Conservation (phyloP, 192 early-diverging fungal genomes). For the Ramicandelaber brevisporus region DNA sequence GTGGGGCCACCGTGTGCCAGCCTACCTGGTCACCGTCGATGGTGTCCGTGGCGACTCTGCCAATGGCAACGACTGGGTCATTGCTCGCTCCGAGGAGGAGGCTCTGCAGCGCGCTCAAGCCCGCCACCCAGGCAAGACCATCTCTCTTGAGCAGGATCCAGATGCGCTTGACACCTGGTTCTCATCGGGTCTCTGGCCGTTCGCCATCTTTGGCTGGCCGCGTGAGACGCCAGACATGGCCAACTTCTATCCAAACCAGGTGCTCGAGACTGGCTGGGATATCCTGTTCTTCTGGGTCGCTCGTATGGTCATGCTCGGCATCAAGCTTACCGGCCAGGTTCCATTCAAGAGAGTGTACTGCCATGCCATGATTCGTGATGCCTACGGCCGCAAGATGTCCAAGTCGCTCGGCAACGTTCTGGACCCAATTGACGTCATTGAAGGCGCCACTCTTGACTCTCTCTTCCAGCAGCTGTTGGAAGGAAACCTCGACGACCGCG, state of each 20-base stretch:
- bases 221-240: slow-evolving; percentile 61
- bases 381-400: slow-evolving; percentile 94
- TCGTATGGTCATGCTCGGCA: slow-evolving; percentile 97
- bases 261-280: slow-evolving; percentile 96
- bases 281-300: slow-evolving; percentile 99
- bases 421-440: slow-evolving; percentile 89
- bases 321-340: slow-evolving; percentile 80
- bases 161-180: slow-evolving; percentile 99
- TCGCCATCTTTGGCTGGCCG: slow-evolving; percentile 94
- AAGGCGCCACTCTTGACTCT: slow-evolving; percentile 60
- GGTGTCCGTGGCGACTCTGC: slow-evolving; percentile 20
- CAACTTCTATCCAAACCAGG: slow-evolving; percentile 67
- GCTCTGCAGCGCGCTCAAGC: slow-evolving; percentile 46
- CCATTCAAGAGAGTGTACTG: slow-evolving; percentile 91
- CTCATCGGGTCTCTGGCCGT: slow-evolving; percentile 95
- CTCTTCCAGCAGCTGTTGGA: slow-evolving; percentile 49
- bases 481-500: slow-evolving; percentile 76
- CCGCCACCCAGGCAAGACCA: slow-evolving; percentile 51
- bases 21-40: slow-evolving; percentile 72
- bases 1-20: slow-evolving; percentile 97
- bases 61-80: slow-evolving; percentile 64
- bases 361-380: slow-evolving; percentile 95
- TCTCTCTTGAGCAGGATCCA: slow-evolving; percentile 77
- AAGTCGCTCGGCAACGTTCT: slow-evolving; percentile 94
- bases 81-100: slow-evolving; percentile 48